phyloP scores from a whole-genome alignment of 192 early-diverging fungal species.

The Physocladia obscura region DNA sequence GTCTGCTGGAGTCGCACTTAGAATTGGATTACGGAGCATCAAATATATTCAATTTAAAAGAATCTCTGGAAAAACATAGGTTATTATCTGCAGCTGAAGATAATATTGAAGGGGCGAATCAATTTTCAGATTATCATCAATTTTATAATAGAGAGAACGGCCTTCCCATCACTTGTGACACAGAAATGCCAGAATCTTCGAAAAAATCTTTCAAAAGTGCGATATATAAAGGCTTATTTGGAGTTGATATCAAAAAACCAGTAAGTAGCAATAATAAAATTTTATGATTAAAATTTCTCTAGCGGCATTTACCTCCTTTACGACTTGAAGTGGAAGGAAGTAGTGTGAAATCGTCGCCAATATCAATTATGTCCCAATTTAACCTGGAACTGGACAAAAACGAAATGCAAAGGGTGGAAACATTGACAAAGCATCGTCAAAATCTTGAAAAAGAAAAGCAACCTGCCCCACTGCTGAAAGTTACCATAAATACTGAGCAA shows the following conservation, averaged over 20 bases:
- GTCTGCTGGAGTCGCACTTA: too few species aligned
- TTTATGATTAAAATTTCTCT: background rate
- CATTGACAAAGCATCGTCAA: background rate
- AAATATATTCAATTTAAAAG: background rate
- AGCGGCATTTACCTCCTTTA: constrained; percentile 16
- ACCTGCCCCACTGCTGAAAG: background rate
- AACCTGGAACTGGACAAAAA: background rate
- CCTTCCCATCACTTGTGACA: too few species aligned
- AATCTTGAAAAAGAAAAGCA: background rate
- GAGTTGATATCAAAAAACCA: constrained; percentile 19
- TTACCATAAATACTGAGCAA: background rate
- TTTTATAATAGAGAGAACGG: background rate
- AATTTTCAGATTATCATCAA: background rate
- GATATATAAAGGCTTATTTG: constrained; percentile 3
- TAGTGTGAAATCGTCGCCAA: background rate
- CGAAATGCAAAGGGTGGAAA: background rate
- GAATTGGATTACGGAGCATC: too few species aligned
- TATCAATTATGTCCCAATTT: background rate
- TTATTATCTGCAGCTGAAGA: background rate
- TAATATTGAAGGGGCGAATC: background rate
- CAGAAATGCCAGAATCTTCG: background rate
- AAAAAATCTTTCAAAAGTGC: background rate
- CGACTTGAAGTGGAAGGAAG: background rate
- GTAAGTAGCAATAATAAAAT: background rate
- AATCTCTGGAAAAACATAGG: background rate